Evolutionary conservation across 148 eudicot species (phyloP).

Genomic region (Chenopodium formosanum): DNA sequence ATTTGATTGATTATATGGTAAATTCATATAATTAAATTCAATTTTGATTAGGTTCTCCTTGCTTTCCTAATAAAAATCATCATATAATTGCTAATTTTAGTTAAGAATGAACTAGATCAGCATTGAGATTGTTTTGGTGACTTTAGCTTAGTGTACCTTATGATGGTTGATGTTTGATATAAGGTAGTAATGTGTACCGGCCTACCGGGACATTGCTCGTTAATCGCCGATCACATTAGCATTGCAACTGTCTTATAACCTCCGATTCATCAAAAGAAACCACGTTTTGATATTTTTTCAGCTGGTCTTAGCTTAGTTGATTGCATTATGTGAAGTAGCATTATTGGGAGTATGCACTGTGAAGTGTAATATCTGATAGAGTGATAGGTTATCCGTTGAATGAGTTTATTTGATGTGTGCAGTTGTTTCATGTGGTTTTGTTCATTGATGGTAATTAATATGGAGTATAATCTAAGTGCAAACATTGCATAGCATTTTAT

Average conservation of each 20-base stretch:
- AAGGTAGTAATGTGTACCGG: neutral
- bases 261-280: neutral
- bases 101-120: neutral
- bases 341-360: neutral
- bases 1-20: conserved; percentile 3
- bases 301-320: neutral
- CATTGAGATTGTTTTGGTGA: neutral
- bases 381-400: neutral
- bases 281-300: neutral
- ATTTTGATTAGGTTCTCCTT: neutral
- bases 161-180: conserved; percentile 3
- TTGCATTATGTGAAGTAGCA: neutral
- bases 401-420: neutral
- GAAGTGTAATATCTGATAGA: neutral
- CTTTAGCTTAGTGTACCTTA: neutral
- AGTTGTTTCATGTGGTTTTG: neutral
- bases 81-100: neutral
- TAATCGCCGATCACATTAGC: neutral
- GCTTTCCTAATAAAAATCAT: neutral
- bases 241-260: neutral
- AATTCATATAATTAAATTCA: neutral
- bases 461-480: neutral
- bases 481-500: neutral
- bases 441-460: neutral
- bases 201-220: neutral